A percentile compares a stretch with the other conserved stretches of the same genome.
Evolutionary conservation across 176 grass and related monocot genomes (phyloP).

Genomic region (Olyra latifolia): DNA sequence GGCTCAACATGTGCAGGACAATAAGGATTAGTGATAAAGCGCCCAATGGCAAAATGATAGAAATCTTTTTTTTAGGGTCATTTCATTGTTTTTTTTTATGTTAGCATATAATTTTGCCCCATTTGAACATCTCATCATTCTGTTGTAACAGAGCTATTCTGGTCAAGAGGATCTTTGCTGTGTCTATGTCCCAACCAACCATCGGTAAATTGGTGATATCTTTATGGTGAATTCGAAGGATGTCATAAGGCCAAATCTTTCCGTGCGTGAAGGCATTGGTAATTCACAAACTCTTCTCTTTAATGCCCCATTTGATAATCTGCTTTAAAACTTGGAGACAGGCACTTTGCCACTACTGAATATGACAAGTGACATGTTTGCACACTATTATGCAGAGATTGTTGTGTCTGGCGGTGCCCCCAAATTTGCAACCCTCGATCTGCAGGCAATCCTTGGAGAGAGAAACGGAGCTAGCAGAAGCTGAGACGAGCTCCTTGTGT

Average conservation of each 20-base stretch:
- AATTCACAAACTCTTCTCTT: slow-evolving; percentile 4
- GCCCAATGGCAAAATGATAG: not conserved
- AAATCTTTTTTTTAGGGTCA: not conserved
- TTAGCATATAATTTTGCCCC: not conserved
- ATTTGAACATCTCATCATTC: slow-evolving; percentile 10
- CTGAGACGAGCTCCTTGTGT: slow-evolving; percentile 31
- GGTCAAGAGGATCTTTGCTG: slow-evolving; percentile 94
- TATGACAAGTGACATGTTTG: not conserved
- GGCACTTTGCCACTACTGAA: not conserved
- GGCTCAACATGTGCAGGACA: not conserved
- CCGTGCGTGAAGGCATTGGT: slow-evolving; percentile 95
- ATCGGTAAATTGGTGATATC: slow-evolving; percentile 97
- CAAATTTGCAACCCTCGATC: slow-evolving; percentile 80
- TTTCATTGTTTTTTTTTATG: not conserved
- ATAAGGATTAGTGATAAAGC: not conserved
- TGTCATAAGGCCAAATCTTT: slow-evolving; percentile 96
- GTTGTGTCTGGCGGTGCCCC: slow-evolving; percentile 96
- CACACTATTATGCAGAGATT: slow-evolving; percentile 59
- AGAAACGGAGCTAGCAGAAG: slow-evolving; percentile 60
- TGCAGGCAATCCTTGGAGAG: slow-evolving; percentile 49
- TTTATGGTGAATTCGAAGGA: slow-evolving; percentile 93
- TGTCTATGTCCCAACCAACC: slow-evolving; percentile 95
- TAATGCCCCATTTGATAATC: not conserved
- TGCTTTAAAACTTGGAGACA: not conserved
- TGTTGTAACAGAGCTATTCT: slow-evolving; percentile 70